Base-by-base conservation (phyloP, 495 filamentous ascomycete genomes). In the Hypoxylon crocopeplum region DNA sequence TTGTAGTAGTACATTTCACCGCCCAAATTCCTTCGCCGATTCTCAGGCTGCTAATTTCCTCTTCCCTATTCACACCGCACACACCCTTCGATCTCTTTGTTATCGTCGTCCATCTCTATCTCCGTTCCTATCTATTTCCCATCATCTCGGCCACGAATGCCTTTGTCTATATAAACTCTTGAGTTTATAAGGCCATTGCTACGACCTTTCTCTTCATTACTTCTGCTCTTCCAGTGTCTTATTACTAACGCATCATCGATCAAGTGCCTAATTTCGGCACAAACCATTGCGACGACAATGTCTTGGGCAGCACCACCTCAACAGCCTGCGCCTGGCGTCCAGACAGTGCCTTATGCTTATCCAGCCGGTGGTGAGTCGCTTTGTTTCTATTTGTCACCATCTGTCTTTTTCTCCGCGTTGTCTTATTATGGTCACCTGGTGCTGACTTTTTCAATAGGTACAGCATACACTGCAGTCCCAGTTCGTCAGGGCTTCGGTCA, bases 391-490 rank as follows among this genome's bases (percentile, higher is more conserved):
- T 29, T 54, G 20, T 39, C 27, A n/a, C 16, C 13, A 44, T 25
- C 11, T 16, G 22, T 17, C 13, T 48, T 4, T 38, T 27, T 52
- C 30, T 37, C 29, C 10, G 24, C 24, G 8, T 15, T 32, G 1
- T 27, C 27, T 27, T 11, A 5, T 20, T 13, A 5, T 40, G 15
- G 5, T 36, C 1, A 5, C n/a, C 20, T 11, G 37, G 19, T 69
- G 22, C 67, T 72, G 60, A 70, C 69, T 63, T 41, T 68, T 5
- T 34, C 32, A 34, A 19, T 46, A 75, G 76, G 64, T 33, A 58
- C 77, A 24, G 79, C 82, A 24, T 87, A 78, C 67, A 82, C 77
- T 25, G 53, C 83, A 42, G 81, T 86, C 21, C 69, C 70, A 20
- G 72, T 78, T 48, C 76, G 78, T 59, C 72, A 73, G 64, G 67